These are phyloP conservation scores for Bacterosira constricta DNA, from an alignment of 108 stramenopile species.

Conservation along the genomic window DNA sequence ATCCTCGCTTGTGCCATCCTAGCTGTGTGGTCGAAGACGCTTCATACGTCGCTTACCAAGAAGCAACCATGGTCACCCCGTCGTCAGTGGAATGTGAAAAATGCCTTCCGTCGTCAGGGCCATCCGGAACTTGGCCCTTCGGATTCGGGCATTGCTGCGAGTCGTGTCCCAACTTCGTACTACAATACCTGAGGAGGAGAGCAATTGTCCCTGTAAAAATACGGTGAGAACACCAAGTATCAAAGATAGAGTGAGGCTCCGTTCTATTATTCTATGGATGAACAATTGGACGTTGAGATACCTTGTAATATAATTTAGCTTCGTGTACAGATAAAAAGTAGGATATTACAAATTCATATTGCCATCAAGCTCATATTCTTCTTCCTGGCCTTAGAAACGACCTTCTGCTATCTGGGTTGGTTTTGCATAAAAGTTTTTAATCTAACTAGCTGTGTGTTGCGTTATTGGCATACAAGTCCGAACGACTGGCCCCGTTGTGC, in stretches of 20 bases:
- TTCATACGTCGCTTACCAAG: constrained; percentile 18
- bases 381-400: too few species aligned
- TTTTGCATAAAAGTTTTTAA: too few species aligned
- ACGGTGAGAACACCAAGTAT: too few species aligned
- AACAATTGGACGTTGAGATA: not conserved
- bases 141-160: not conserved
- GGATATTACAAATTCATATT: too few species aligned
- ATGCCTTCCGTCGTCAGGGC: not conserved
- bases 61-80: constrained; percentile 40
- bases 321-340: not conserved
- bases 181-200: not conserved
- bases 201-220: too few species aligned
- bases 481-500: too few species aligned
- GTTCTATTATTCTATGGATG: not conserved
- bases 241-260: too few species aligned
- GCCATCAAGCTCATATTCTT: too few species aligned
- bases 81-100: not conserved
- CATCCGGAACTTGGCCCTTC: not conserved
- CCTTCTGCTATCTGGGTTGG: too few species aligned
- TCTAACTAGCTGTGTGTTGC: too few species aligned
- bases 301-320: not conserved
- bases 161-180: constrained; percentile 3
- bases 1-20: constrained; percentile 18
- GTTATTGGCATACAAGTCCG: too few species aligned
- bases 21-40: constrained; percentile 16